Evolutionary conservation across 768 basidiomycete genomes (phyloP).

Genomic region (Trametes cingulata): DNA sequence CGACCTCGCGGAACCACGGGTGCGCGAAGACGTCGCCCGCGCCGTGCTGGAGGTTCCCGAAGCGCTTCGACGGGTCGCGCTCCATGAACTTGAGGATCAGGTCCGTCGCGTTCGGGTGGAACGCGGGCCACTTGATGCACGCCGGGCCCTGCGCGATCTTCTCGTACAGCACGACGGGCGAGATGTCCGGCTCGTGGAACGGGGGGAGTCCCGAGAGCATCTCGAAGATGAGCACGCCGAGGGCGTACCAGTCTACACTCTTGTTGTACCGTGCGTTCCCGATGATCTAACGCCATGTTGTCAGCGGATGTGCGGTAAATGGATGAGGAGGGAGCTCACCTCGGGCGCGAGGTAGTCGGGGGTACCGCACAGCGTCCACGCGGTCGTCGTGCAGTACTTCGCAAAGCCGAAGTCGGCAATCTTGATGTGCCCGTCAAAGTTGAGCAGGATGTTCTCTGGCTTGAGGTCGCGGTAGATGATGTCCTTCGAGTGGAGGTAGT

Average conservation of each 20-base stretch:
- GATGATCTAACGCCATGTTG: conserved; percentile 53
- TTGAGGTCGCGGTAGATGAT: conserved; percentile 98
- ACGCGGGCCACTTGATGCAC: conserved; percentile 78
- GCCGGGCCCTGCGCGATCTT: conserved; percentile 80
- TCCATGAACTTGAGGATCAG: conserved; percentile 92
- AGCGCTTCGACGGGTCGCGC: conserved; percentile 80
- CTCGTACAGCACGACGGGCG: conserved; percentile 88
- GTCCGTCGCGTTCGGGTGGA: conserved; percentile 78
- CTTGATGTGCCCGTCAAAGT: conserved; percentile 95
- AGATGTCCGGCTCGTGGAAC: conserved; percentile 84
- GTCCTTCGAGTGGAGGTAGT: conserved; percentile 81
- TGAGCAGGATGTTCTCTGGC: conserved; percentile 94
- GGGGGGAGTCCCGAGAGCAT: conserved; percentile 97
- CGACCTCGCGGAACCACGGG: conserved; percentile 92
- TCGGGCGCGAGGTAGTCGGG: conserved; percentile 98
- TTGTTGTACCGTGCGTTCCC: conserved; percentile 89
- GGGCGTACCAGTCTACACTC: conserved; percentile 97
- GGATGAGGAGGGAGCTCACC: conserved; percentile 38
- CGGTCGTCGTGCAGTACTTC: conserved; percentile 81
- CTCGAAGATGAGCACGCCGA: conserved; percentile 96
- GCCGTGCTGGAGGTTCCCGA: conserved; percentile 87
- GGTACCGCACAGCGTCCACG: conserved; percentile 95
- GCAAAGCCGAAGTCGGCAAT: conserved; percentile 98
- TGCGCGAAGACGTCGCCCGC: conserved; percentile 92
- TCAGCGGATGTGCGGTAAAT: background rate